Base-by-base conservation (phyloP, 2,329 filamentous ascomycete genomes). In the Graphiopsis chlorocephala region DNA sequence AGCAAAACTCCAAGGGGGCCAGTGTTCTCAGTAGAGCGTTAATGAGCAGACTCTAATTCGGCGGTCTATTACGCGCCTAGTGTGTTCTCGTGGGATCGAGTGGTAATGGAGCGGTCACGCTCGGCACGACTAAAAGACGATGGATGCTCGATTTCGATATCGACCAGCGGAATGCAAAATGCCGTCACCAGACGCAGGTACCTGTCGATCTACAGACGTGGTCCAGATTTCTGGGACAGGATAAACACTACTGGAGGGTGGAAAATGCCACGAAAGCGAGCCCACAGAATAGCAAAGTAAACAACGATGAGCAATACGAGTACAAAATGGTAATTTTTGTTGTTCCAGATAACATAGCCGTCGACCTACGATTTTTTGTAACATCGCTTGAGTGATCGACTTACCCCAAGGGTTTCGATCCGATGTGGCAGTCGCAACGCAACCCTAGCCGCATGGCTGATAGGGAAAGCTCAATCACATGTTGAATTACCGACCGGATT, bases 61-160 rank as follows among this genome's bases (percentile, higher is more conserved):
- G 50, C 5, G 26, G 25, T 53, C 26, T 52, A 28, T 25, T 53
- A 53, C 26, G 31, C n/a, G 55, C 23, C 55, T 58, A 58, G 55
- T 28, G 45, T 42, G 3, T 3, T 58, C 35, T 58, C 20, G 29
- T 50, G 42, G 25, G 14, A 35, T 61, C 26, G 14, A 52, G 58
- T 47, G 58, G 58, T 61, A 61, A 61, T 61, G 15, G 45, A 33
- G 3, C 20, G 42, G 38, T 52, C 42, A 61, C 33, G 14, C 6
- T 25, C 55, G 31, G 55, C 6, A n/a, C 15, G 25, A 55, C 28
- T 55, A 25, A 8, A 26, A 23, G 25, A 50, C 47, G 47, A 50
- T 53, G 26, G 20, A 45, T 53, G 26, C 50, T 58, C 31, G 55
- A 45, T 58, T 28, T 58, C 31, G 45, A 11, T 45, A 6, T 25